A percentile compares a stretch with the other conserved stretches of the same genome.
These are phyloP conservation scores for Fragilaria radians DNA, from an alignment of 108 stramenopile genomes.

Conservation along the genomic window DNA sequence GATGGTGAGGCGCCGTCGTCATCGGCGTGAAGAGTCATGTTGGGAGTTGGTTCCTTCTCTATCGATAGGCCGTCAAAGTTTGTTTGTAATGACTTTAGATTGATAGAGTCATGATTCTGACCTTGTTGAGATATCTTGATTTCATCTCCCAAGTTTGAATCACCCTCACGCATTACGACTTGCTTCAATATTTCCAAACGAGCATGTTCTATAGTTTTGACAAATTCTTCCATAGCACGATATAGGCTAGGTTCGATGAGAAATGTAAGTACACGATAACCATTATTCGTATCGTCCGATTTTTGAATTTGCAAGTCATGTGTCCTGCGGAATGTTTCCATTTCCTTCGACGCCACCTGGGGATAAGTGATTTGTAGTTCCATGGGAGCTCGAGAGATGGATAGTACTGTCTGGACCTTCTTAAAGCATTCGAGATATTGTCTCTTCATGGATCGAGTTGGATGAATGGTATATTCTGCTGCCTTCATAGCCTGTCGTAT, in stretches of 20 bases:
- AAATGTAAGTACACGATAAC: conserved; percentile 19
- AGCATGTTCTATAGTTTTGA: conserved; percentile 33
- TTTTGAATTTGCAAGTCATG: conserved; percentile 7
- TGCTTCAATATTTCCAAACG: conserved; percentile 73
- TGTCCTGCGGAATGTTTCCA: neutral
- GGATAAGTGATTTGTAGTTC: conserved; percentile 37
- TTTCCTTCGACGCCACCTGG: conserved; percentile 10
- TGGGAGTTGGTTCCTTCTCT: neutral
- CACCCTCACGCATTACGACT: conserved; percentile 60
- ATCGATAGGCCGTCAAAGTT: conserved; percentile 3
- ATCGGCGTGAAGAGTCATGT: neutral
- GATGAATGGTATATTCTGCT: conserved; percentile 87
- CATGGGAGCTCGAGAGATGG: conserved; percentile 96
- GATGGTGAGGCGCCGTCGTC: conserved; percentile 18
- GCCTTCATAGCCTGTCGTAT: conserved; percentile 76
- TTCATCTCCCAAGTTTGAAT: conserved; percentile 44
- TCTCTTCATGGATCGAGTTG: conserved; percentile 82
- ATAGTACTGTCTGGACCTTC: conserved; percentile 75
- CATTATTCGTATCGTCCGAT: neutral
- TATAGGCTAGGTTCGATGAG: conserved; percentile 80
- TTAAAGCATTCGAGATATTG: conserved; percentile 95
- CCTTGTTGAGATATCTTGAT: conserved; percentile 8
- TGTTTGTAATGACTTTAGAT: neutral
- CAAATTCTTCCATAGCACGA: conserved; percentile 53
- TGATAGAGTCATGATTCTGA: neutral